These are phyloP conservation scores for Nicotiana attenuata DNA, from an alignment of 257 asterid species.

Conservation along the genomic window DNA sequence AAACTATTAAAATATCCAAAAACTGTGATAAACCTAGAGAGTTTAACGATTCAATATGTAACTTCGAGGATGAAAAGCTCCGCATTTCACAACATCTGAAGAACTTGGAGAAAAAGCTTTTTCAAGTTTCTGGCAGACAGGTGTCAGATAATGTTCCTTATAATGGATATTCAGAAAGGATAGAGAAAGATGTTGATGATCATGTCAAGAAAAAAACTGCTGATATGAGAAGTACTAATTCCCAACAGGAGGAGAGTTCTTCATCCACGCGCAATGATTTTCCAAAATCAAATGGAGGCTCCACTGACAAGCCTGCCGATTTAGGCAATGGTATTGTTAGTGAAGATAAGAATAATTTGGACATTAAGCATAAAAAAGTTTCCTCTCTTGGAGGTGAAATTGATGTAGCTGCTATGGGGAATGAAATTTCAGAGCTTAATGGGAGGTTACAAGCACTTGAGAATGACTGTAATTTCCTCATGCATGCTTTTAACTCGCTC, in stretches of 20 bases:
- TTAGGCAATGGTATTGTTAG: slow-evolving; percentile 11
- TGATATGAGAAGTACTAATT: slow-evolving; percentile 8
- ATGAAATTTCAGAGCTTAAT: slow-evolving; percentile 34
- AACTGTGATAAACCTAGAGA: slow-evolving; percentile 17
- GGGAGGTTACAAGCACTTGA: slow-evolving; percentile 51
- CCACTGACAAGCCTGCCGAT: slow-evolving; percentile 15
- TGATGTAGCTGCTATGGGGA: slow-evolving; percentile 21
- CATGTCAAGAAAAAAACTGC: slow-evolving; percentile 7
- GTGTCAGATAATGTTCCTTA: slow-evolving; percentile 18
- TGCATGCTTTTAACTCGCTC: slow-evolving; percentile 36
- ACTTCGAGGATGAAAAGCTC: slow-evolving; percentile 44
- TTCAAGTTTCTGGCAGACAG: slow-evolving; percentile 27
- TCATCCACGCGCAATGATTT: slow-evolving; percentile 9
- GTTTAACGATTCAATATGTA: slow-evolving; percentile 19
- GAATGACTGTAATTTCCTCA: slow-evolving; percentile 34
- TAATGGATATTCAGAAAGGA: slow-evolving; percentile 23
- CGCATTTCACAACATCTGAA: slow-evolving; percentile 18
- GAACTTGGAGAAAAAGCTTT: slow-evolving; percentile 23
- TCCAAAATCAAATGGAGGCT: slow-evolving; percentile 17
- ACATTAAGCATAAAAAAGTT: too few species aligned
- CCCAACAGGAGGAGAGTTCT: slow-evolving; percentile 20
- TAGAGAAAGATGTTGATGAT: slow-evolving; percentile 14
- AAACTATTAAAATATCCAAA: slow-evolving; percentile 11
- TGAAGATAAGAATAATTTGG: slow-evolving; percentile 8
- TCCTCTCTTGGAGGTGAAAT: slow-evolving; percentile 8